Percentiles rank a stretch among this genome's conserved stretches.
Conservation (phyloP, 768 basidiomycete species). For the Phlebiopsis gigantea region DNA sequence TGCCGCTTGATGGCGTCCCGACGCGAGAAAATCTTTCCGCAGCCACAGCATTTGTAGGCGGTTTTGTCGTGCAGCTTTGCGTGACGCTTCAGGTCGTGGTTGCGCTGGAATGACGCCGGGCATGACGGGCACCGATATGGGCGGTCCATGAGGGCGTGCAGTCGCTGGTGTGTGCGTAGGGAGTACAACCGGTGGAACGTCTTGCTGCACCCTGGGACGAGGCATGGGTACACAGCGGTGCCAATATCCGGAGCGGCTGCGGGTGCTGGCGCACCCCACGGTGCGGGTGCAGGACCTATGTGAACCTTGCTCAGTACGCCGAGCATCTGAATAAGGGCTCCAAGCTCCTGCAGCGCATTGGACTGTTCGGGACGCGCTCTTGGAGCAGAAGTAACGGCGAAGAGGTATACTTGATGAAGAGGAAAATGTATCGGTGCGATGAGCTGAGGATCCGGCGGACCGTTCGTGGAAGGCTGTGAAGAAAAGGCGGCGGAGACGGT, state of each 20-base stretch:
- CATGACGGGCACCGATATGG: conserved; percentile 62
- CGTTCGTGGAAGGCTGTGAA: conserved; percentile 27
- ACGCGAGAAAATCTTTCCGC: conserved; percentile 69
- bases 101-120: conserved; percentile 72
- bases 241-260: conserved; percentile 43
- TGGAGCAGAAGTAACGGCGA: conserved; percentile 58
- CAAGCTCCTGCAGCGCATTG: conserved; percentile 66
- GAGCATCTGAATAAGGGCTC: conserved; percentile 77
- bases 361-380: conserved; percentile 37
- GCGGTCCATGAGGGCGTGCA: conserved; percentile 52
- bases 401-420: conserved; percentile 74
- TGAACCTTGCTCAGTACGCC: conserved; percentile 76
- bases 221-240: conserved; percentile 78
- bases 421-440: conserved; percentile 68
- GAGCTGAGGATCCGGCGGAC: conserved; percentile 48
- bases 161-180: conserved; percentile 66
- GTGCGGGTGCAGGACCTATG: conserved; percentile 42
- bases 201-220: conserved; percentile 59
- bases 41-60: conserved; percentile 71
- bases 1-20: conserved; percentile 78
- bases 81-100: conserved; percentile 80
- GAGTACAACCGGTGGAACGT: conserved; percentile 64
- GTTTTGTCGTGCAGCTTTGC: conserved; percentile 64
- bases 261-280: conserved; percentile 27
- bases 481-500: conserved; percentile 47